These are phyloP conservation scores for Linderina pennispora DNA, from an alignment of 192 early-diverging fungal species.

Conservation along the genomic window DNA sequence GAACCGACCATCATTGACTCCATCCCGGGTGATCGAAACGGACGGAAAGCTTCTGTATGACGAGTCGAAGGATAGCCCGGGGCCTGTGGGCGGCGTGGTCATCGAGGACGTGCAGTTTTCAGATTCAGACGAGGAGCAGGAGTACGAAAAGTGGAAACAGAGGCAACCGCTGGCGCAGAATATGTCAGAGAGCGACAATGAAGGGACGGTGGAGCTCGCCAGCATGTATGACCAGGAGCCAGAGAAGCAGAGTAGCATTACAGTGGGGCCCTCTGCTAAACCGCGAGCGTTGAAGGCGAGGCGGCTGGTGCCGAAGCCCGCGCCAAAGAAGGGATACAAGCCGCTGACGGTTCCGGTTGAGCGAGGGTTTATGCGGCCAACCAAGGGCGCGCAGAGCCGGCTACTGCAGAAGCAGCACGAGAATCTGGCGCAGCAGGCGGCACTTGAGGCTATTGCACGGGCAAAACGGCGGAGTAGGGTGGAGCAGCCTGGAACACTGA, in stretches of 20 bases:
- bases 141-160: slow-evolving; percentile 39
- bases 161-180: slow-evolving; percentile 6
- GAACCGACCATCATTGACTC: slow-evolving; percentile 27
- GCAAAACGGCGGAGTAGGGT: slow-evolving; percentile 12
- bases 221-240: no score
- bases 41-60: slow-evolving; percentile 25
- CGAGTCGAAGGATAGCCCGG: background rate
- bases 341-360: slow-evolving; percentile 30
- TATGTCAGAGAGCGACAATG: background rate
- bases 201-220: background rate
- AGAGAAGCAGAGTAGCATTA: no score
- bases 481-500: slow-evolving; percentile 11
- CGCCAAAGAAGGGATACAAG: background rate
- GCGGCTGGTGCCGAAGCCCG: background rate
- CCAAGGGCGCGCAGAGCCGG: slow-evolving; percentile 26
- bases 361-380: slow-evolving; percentile 40
- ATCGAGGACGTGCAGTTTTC: slow-evolving; percentile 25
- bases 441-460: slow-evolving; percentile 25
- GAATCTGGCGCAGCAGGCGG: slow-evolving; percentile 21
- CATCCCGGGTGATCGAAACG: slow-evolving; percentile 22
- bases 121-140: slow-evolving; percentile 35
- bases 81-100: background rate
- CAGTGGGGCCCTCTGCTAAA: background rate
- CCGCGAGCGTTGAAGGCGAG: background rate
- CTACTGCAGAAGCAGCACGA: slow-evolving; percentile 35